Evolutionary conservation across 1,139 yeast species (phyloP).

Genomic region (Taphrina betulina): DNA sequence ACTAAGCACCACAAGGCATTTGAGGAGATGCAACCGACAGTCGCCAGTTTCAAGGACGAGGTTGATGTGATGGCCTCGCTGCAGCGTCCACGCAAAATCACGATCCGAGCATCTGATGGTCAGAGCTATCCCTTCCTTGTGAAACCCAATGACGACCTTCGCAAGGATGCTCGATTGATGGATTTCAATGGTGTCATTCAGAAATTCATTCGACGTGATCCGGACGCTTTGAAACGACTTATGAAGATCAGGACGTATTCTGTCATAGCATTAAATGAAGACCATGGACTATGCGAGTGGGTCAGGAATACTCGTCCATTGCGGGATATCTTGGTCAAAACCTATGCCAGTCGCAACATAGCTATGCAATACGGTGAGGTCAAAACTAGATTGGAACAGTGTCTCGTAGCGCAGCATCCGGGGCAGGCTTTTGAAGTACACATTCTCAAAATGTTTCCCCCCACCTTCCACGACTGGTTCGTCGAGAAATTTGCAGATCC

Average conservation of each 20-base stretch:
- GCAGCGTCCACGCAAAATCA: slow-evolving; percentile 81
- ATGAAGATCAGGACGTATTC: slow-evolving; percentile 76
- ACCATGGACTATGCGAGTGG: slow-evolving; percentile 90
- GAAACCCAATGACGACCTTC: slow-evolving; percentile 82
- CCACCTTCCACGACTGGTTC: slow-evolving; percentile 84
- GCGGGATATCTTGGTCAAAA: slow-evolving; percentile 60
- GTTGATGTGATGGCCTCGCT: slow-evolving; percentile 74
- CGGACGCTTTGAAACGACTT: slow-evolving; percentile 70
- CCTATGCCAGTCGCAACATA: slow-evolving; percentile 47
- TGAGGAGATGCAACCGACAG: slow-evolving; percentile 45
- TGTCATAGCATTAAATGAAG: slow-evolving; percentile 83
- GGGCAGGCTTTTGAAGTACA: slow-evolving; percentile 36
- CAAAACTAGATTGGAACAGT: slow-evolving; percentile 34
- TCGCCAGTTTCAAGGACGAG: slow-evolving; percentile 53
- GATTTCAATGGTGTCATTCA: slow-evolving; percentile 89
- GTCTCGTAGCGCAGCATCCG: slow-evolving; percentile 31
- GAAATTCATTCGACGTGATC: slow-evolving; percentile 62
- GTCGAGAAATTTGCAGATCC: slow-evolving; percentile 89
- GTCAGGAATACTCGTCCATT: slow-evolving; percentile 81
- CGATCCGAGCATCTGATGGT: slow-evolving; percentile 77
- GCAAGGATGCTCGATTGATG: slow-evolving; percentile 93
- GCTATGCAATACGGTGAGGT: slow-evolving; percentile 36
- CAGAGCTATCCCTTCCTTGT: slow-evolving; percentile 68
- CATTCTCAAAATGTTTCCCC: slow-evolving; percentile 52
- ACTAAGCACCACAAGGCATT: slow-evolving; percentile 54